Conservation (phyloP, 768 basidiomycete genomes). For the Mycena venus region DNA sequence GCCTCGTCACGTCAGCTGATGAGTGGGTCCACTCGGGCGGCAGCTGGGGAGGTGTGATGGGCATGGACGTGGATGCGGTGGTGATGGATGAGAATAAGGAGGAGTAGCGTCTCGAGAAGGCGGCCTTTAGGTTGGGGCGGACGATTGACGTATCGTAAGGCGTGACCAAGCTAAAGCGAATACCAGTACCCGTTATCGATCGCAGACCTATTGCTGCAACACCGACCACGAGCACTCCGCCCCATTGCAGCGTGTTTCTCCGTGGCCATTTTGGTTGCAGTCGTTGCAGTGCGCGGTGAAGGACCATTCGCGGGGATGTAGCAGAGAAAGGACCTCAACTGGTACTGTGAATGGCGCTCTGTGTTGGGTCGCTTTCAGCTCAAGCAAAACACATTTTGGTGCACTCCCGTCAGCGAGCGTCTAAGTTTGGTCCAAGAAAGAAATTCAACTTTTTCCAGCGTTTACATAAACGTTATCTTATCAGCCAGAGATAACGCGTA, state of each 20-base stretch:
- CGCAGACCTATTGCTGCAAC: constrained; percentile 54
- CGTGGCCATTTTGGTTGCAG: constrained; percentile 18
- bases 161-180: constrained; percentile 49
- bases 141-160: constrained; percentile 4
- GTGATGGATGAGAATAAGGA: constrained; percentile 48
- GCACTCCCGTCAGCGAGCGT: too few species aligned
- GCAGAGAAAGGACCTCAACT: not conserved
- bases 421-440: too few species aligned
- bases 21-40: constrained; percentile 78
- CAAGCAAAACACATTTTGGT: not conserved
- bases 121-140: constrained; percentile 40
- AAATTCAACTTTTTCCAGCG: too few species aligned
- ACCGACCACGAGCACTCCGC: constrained; percentile 56
- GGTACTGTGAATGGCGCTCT: not conserved
- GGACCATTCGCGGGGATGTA: constrained; percentile 14
- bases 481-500: not conserved
- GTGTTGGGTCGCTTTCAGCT: not conserved
- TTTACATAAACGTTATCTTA: not conserved
- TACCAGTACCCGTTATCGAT: constrained; percentile 51
- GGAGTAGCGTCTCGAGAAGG: constrained; percentile 38
- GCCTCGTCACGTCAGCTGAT: constrained; percentile 66
- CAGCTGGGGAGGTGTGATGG: constrained; percentile 73
- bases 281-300: constrained; percentile 5
- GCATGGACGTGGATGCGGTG: constrained; percentile 53
- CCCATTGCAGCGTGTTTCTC: constrained; percentile 47